Conservation (phyloP, 805 yeast genomes). For the Wickerhamomyces strasburgensis region DNA sequence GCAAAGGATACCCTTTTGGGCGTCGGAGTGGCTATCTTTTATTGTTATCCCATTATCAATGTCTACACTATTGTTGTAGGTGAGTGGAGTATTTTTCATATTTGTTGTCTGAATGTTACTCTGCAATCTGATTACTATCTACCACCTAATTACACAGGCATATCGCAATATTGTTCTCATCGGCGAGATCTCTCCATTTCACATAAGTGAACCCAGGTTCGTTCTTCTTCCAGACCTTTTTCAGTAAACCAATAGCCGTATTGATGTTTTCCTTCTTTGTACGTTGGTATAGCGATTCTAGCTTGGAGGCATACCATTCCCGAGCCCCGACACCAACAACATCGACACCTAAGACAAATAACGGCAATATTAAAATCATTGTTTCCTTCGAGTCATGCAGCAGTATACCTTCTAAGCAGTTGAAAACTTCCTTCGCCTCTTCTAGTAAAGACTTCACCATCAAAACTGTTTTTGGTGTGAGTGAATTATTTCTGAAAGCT, state of each 20-base stretch:
- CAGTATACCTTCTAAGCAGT: not conserved
- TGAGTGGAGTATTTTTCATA: too few species aligned
- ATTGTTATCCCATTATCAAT: too few species aligned
- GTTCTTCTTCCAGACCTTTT: constrained; percentile 5
- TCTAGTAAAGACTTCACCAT: constrained; percentile 4
- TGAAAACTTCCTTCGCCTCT: not conserved
- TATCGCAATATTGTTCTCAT: constrained; percentile 3
- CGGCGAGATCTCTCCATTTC: constrained; percentile 6
- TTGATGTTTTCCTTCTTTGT: constrained; percentile 3
- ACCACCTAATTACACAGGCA: constrained; percentile 3
- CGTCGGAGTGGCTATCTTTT: too few species aligned
- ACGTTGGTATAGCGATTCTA: constrained; percentile 1
- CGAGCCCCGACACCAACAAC: constrained; percentile 3
- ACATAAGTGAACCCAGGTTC: constrained; percentile 2
- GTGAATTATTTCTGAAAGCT: constrained; percentile 5
- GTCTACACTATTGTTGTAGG: too few species aligned
- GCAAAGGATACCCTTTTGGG: too few species aligned
- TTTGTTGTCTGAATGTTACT: too few species aligned
- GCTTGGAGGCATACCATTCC: constrained; percentile 2
- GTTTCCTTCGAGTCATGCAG: constrained; percentile 1
- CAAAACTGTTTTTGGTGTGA: constrained; percentile 2
- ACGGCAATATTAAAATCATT: constrained; percentile 4
- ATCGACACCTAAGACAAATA: constrained; percentile 6
- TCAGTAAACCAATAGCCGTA: constrained; percentile 1
- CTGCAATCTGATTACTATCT: too few species aligned